Conservation (phyloP, 2,329 filamentous ascomycete species). For the Endothia cerciana region DNA sequence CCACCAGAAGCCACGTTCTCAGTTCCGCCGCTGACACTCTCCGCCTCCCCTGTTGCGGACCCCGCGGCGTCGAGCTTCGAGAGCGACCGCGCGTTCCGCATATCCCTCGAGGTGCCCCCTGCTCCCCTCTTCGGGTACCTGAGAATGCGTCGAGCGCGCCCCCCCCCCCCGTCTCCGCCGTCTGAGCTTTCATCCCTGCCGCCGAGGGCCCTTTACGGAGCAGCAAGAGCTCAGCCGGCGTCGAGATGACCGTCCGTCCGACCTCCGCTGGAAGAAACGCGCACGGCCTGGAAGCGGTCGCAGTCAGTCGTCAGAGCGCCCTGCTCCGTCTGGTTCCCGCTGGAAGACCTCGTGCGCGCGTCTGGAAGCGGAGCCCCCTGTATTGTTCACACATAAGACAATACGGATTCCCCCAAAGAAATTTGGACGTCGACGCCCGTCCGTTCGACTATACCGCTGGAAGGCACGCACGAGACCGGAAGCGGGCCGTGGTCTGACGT, state of each 20-base stretch:
- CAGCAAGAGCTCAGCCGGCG: constrained; percentile 16
- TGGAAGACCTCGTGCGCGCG: constrained; percentile 13
- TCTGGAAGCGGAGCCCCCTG: constrained; percentile 13
- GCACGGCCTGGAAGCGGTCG: constrained; percentile 23
- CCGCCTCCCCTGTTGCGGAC: constrained; percentile 20
- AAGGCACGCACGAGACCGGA: not conserved
- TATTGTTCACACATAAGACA: no score
- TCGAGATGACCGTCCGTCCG: constrained; percentile 23
- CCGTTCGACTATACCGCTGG: not conserved
- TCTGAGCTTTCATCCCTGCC: constrained; percentile 1
- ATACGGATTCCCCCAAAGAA: no score
- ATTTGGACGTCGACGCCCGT: constrained; percentile 18
- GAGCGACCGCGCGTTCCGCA: constrained; percentile 19
- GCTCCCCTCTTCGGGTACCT: not conserved
- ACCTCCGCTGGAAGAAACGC: constrained; percentile 9
- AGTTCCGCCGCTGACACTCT: constrained; percentile 19
- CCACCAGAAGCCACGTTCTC: constrained; percentile 15
- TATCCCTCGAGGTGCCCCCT: not conserved
- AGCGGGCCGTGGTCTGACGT: not conserved
- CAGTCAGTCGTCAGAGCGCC: constrained; percentile 14
- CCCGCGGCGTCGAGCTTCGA: constrained; percentile 24
- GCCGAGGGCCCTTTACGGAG: not conserved
- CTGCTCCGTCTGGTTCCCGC: constrained; percentile 19
- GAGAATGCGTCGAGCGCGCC: constrained; percentile 22
- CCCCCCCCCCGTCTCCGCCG: constrained; percentile 21